phyloP scores from a whole-genome alignment of 495 filamentous ascomycete species.

The Penicillium ochrochloron region DNA sequence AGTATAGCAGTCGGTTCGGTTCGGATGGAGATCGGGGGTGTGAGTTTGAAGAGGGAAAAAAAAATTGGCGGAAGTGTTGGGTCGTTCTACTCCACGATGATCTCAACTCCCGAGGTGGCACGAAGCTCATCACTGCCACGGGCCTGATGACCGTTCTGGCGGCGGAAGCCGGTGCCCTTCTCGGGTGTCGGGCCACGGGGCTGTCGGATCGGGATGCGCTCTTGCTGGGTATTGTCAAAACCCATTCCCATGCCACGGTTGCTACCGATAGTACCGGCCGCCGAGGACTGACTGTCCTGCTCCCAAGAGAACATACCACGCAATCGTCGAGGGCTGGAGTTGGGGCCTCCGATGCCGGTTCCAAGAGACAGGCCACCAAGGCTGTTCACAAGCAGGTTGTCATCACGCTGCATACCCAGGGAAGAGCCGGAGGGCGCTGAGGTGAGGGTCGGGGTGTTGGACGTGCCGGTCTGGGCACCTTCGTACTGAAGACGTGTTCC shows the following conservation, averaged over 20 bases:
- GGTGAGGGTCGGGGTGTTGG: conserved; percentile 76
- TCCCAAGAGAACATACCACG: conserved; percentile 70
- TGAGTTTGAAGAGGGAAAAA: background rate
- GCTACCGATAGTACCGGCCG: conserved; percentile 81
- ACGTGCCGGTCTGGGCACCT: conserved; percentile 60
- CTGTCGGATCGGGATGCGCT: conserved; percentile 76
- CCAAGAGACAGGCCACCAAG: conserved; percentile 67
- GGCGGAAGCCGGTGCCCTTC: conserved; percentile 75
- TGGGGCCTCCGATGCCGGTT: conserved; percentile 60
- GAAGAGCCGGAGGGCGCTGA: conserved; percentile 71
- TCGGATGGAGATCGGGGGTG: conserved; percentile 1
- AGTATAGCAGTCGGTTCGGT: conserved; percentile 3
- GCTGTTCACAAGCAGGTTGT: conserved; percentile 69
- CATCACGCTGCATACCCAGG: conserved; percentile 63
- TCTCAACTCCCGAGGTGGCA: conserved; percentile 59
- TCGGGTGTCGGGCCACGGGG: conserved; percentile 79
- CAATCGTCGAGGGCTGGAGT: conserved; percentile 62
- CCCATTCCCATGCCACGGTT: conserved; percentile 73
- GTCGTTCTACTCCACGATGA: conserved; percentile 58
- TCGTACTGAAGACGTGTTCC: conserved; percentile 68
- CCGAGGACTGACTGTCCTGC: conserved; percentile 58
- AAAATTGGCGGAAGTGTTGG: background rate
- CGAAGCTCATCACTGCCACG: conserved; percentile 80
- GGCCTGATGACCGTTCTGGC: conserved; percentile 80
- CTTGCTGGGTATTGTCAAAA: conserved; percentile 67